Evolutionary conservation across 2,329 filamentous ascomycete species (phyloP).

Genomic region (Amylocarpus encephaloides): DNA sequence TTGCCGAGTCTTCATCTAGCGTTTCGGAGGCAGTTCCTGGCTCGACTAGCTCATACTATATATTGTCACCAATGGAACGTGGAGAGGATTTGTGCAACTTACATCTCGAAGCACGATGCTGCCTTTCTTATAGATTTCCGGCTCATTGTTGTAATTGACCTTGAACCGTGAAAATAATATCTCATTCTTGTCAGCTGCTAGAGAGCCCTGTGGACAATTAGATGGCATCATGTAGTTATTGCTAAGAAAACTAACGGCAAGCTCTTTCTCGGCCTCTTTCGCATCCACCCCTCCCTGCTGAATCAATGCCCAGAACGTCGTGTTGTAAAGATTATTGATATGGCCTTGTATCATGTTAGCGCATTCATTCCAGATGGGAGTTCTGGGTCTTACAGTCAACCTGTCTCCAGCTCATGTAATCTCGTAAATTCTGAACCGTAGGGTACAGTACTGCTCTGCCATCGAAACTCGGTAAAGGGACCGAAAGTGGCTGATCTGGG

Average conservation of each 20-base stretch:
- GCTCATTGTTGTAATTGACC: constrained; percentile 97
- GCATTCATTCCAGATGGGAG: background rate
- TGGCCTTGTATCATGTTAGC: constrained; percentile 52
- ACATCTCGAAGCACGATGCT: constrained; percentile 78
- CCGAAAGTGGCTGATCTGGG: constrained; percentile 59
- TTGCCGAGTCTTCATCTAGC: constrained; percentile 40
- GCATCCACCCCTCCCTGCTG: constrained; percentile 68
- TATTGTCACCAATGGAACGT: background rate
- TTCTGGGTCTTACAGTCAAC: constrained; percentile 69
- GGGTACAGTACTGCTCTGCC: constrained; percentile 89
- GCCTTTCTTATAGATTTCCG: constrained; percentile 87
- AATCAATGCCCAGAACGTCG: constrained; percentile 88
- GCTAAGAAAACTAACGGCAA: constrained; percentile 52
- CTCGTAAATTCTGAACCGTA: constrained; percentile 70
- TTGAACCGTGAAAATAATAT: constrained; percentile 83
- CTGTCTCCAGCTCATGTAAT: constrained; percentile 97
- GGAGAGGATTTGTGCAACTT: constrained; percentile 6
- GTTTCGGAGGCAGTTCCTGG: constrained; percentile 36
- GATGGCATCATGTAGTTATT: background rate
- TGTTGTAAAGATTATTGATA: constrained; percentile 98
- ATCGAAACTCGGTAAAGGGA: constrained; percentile 84
- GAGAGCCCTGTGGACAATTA: constrained; percentile 55
- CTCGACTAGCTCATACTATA: constrained; percentile 65
- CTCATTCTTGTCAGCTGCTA: constrained; percentile 89
- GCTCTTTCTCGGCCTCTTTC: constrained; percentile 71